Percentiles rank a stretch among this genome's conserved stretches.
phyloP scores from a whole-genome alignment of 1,284 basidiomycete genomes.

The Ceraceosorus bombacis region DNA sequence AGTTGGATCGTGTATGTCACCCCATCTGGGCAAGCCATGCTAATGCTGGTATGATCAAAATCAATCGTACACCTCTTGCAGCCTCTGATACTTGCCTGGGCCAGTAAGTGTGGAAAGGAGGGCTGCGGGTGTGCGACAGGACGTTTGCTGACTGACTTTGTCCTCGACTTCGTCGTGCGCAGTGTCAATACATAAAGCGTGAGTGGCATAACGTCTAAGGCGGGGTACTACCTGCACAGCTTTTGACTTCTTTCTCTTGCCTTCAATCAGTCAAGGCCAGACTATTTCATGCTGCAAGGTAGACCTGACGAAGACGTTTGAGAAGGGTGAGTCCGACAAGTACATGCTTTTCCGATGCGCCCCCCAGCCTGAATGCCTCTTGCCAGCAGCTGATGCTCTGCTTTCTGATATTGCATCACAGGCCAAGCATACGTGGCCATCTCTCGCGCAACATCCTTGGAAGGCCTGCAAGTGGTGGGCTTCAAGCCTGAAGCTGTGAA shows the following conservation, averaged over 20 bases:
- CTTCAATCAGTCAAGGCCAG: conserved; percentile 32
- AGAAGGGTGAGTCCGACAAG: conserved; percentile 23
- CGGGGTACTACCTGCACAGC: no score
- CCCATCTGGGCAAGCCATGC: neutral
- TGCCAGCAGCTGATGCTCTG: neutral
- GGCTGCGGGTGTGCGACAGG: neutral
- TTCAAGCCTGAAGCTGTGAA: conserved; percentile 54
- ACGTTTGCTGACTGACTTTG: neutral
- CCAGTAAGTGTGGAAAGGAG: conserved; percentile 9
- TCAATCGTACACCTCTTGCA: neutral
- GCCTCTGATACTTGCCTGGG: conserved; percentile 47
- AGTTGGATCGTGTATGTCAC: neutral
- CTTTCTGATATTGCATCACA: neutral
- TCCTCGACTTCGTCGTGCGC: neutral
- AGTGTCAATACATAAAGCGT: conserved; percentile 47
- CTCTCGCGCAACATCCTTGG: conserved; percentile 82
- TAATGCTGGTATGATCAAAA: neutral
- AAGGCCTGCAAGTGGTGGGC: conserved; percentile 80
- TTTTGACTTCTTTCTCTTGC: neutral
- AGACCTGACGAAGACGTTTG: conserved; percentile 41
- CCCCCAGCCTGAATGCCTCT: neutral
- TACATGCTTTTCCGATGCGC: no score
- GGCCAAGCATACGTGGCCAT: conserved; percentile 87
- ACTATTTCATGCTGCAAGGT: conserved; percentile 43
- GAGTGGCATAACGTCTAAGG: neutral